Percentiles rank a stretch among this genome's conserved stretches.
Conservation (phyloP, 2,329 filamentous ascomycete genomes). For the Teratosphaeria viscida region DNA sequence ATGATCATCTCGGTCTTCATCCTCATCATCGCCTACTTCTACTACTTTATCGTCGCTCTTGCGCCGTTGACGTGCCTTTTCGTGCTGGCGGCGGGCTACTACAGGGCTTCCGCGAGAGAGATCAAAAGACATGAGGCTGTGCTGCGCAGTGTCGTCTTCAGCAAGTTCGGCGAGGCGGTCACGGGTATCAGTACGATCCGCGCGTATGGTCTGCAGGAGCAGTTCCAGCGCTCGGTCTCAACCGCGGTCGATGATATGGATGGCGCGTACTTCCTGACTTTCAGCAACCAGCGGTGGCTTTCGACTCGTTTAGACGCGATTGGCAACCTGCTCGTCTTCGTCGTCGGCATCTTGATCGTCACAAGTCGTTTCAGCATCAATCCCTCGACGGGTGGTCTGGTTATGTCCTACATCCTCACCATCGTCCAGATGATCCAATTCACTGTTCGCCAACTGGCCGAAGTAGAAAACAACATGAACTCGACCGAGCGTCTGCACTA, state of each 20-base stretch:
- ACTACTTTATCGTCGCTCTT: constrained; percentile 69
- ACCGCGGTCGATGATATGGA: constrained; percentile 82
- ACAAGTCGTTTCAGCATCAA: constrained; percentile 78
- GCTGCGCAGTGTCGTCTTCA: constrained; percentile 76
- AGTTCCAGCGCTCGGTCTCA: constrained; percentile 62
- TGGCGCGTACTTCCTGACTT: constrained; percentile 86
- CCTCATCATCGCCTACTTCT: constrained; percentile 89
- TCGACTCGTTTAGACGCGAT: constrained; percentile 76
- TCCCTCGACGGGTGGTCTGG: constrained; percentile 76
- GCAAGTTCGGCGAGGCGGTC: constrained; percentile 82
- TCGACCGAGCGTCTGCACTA: constrained; percentile 84
- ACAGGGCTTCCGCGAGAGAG: constrained; percentile 81
- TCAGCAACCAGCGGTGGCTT: constrained; percentile 91
- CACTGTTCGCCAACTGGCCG: constrained; percentile 82
- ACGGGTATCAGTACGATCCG: constrained; percentile 75
- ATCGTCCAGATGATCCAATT: constrained; percentile 97
- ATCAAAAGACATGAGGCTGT: constrained; percentile 91
- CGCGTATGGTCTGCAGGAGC: constrained; percentile 71
- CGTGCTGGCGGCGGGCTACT: constrained; percentile 74
- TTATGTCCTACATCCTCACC: constrained; percentile 83
- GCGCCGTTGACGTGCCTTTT: constrained; percentile 65
- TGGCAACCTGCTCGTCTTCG: constrained; percentile 75
- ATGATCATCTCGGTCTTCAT: constrained; percentile 77
- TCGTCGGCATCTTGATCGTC: constrained; percentile 79
- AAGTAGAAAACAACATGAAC: constrained; percentile 98